A percentile compares a stretch with the other conserved stretches of the same genome.
Conservation (phyloP, 208 protist genomes). For the Leishmania amazonensis region DNA sequence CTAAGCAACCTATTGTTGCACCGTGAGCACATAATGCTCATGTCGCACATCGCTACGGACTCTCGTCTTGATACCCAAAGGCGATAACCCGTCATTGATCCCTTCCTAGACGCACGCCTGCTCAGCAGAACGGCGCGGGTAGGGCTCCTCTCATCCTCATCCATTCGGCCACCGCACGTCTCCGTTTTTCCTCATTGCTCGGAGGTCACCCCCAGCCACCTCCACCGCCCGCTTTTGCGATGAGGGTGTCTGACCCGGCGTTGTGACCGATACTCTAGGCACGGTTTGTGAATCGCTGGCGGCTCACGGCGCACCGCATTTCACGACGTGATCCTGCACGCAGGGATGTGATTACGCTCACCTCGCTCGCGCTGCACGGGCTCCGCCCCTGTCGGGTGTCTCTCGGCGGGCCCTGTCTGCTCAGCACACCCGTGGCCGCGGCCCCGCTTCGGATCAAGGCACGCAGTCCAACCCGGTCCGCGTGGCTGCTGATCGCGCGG, state of each 20-base stretch:
- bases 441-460: too few species aligned
- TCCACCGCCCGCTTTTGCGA: background rate
- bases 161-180: background rate
- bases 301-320: background rate
- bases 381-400: background rate
- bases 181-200: background rate
- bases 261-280: background rate
- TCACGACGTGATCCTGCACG: background rate
- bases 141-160: background rate
- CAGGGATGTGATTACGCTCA: background rate
- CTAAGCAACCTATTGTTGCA: too few species aligned
- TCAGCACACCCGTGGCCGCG: too few species aligned
- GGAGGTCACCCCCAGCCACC: background rate
- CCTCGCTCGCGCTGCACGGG: background rate
- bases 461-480: too few species aligned
- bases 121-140: background rate
- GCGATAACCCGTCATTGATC: background rate
- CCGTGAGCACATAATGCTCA: too few species aligned
- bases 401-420: background rate
- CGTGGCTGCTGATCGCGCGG: too few species aligned
- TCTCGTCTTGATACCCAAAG: background rate
- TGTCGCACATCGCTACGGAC: background rate
- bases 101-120: background rate
- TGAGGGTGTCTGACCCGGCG: background rate
- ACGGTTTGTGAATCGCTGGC: background rate